phyloP scores from a whole-genome alignment of 345 rosid genomes.

The Bretschneidera sinensis region DNA sequence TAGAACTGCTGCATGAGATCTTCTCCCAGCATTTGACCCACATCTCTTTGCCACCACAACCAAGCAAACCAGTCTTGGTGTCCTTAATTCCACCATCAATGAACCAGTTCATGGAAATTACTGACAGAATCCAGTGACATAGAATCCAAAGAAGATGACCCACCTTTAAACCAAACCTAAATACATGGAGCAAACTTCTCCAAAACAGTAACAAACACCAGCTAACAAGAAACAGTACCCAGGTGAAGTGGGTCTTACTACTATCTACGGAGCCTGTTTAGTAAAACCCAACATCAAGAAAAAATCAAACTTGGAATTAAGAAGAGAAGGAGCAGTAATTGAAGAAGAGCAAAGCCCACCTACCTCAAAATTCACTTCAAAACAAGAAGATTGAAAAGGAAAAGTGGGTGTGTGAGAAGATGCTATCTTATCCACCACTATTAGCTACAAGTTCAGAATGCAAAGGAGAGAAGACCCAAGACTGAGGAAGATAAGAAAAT shows the following conservation, averaged over 20 bases:
- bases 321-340: conserved; percentile 7
- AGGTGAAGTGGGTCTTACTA: conserved; percentile 24
- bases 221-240: conserved; percentile 28
- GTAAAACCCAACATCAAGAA: conserved; percentile 37
- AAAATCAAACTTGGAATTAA: conserved; percentile 16
- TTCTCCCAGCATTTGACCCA: conserved; percentile 57
- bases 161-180: conserved; percentile 75
- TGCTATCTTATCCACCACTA: conserved; percentile 38
- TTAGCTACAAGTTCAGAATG: conserved; percentile 18
- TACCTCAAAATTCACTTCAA: conserved; percentile 20
- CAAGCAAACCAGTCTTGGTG: conserved; percentile 38
- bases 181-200: conserved; percentile 74
- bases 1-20: conserved; percentile 33
- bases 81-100: conserved; percentile 53
- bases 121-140: conserved; percentile 72
- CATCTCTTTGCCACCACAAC: conserved; percentile 55
- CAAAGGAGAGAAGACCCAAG: conserved; percentile 20
- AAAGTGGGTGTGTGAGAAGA: conserved; percentile 14
- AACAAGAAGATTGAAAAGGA: conserved; percentile 20
- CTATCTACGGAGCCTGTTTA: conserved; percentile 36
- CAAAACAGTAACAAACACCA: conserved; percentile 36
- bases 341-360: conserved; percentile 9
- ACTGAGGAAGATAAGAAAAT: conserved; percentile 26
- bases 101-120: conserved; percentile 54
- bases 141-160: conserved; percentile 79